These are phyloP conservation scores for Penicillium olsonii DNA, from an alignment of 2,329 filamentous ascomycete species.

Conservation along the genomic window DNA sequence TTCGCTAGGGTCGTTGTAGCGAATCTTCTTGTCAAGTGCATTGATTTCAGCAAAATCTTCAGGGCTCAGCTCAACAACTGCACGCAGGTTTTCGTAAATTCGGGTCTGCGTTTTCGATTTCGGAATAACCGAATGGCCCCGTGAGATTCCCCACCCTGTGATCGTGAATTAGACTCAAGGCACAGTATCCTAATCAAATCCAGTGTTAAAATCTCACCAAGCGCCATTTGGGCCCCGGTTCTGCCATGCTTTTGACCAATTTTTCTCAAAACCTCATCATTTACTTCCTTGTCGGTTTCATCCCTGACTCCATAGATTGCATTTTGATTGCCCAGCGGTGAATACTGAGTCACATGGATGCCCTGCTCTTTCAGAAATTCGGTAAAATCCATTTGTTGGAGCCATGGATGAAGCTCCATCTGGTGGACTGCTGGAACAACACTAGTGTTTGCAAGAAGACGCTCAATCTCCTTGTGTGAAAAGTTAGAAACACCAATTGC, in stretches of 20 bases:
- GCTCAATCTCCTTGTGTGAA: constrained; percentile 49
- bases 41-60: constrained; percentile 61
- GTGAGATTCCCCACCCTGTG: constrained; percentile 55
- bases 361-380: constrained; percentile 51
- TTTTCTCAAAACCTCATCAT: constrained; percentile 51
- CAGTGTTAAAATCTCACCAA: constrained; percentile 39
- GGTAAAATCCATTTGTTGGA: constrained; percentile 52
- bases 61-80: constrained; percentile 59
- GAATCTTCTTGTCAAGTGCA: constrained; percentile 59
- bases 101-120: constrained; percentile 52
- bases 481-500: constrained; percentile 58
- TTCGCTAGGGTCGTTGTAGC: constrained; percentile 62
- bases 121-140: constrained; percentile 55
- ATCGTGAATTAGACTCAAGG: background rate
- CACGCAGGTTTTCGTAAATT: constrained; percentile 47
- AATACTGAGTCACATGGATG: constrained; percentile 59
- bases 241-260: constrained; percentile 57
- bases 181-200: too few relatives aligned
- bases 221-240: constrained; percentile 53
- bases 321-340: constrained; percentile 58
- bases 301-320: constrained; percentile 48
- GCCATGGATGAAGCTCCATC: constrained; percentile 56
- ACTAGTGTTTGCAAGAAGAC: constrained; percentile 46
- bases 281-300: constrained; percentile 51
- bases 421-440: constrained; percentile 54